Base-by-base conservation (phyloP, 1,139 yeast genomes). In the Saccharomyces hybrid region DNA sequence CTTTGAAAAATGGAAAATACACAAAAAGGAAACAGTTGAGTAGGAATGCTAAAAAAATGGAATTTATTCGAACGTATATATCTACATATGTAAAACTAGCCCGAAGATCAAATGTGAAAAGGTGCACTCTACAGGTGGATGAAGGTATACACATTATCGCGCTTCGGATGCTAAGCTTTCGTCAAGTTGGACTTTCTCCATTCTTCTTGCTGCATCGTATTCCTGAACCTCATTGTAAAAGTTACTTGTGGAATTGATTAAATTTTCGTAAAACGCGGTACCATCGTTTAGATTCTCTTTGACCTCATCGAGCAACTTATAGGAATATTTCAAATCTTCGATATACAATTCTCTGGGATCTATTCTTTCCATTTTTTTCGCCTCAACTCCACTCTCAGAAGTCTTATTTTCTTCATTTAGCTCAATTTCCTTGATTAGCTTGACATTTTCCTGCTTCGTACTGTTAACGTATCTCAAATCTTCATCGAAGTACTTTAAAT, bases 211-310 rank as follows among this genome's bases (percentile, higher is more conserved):
- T 4, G 49, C 42, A 47, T 52, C 59, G 31, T 53, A 57, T 5
- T 28, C 49, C 47, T 53, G 57, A 6, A 52, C 42, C 23, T 38
- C 42, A 4, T 38, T 38, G 42, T 16, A 38, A 8, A 38, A 13
- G 2, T 16, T 38, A n/a, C 23, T 38, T n/a, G 42, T 38, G 5
- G 81, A 81, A 2, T 70, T 72, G 31, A 80, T 72, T 57, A 88
- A 80, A 54, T 83, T 86, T 51, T 76, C 76, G 70, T 90, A 90
- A 66, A 89, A 90, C 54, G 77, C 77, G 0, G 81, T 66, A 0
- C 96, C 97, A 61, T 86, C 88, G 44, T 78, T 78, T 46, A 89
- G 67, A 63, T 88, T 86, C 16, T 77, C 72, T 23, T 78, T 68
- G 6, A 88, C 65, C 32, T 64, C 61, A 13, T 60, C 57, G n/a